Base-by-base conservation (phyloP, 805 yeast species). In the Wickerhamomyces alni region DNA sequence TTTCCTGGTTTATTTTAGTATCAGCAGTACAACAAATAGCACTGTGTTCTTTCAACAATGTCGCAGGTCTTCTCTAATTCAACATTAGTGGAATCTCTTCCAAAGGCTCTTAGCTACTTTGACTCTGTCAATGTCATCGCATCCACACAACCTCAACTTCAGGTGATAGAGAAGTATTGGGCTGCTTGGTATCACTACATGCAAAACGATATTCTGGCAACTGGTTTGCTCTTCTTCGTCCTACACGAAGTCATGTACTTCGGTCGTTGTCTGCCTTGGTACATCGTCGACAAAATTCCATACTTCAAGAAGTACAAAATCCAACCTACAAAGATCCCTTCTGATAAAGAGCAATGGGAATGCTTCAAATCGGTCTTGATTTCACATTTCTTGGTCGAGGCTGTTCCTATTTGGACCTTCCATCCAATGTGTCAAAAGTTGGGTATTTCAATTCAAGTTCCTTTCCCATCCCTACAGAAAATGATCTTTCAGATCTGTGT, bases 341-440 rank as follows among this genome's bases (percentile, higher is more conserved):
- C 85, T 35, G 73, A 75, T 44, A 72, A 74, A 59, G 96, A 91
- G 66, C 97, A 91, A 62, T 79, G 94, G 89, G 88, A 86, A 63
- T 91, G 99, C 65, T 70, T 87, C 52, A 84, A 86, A 62, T 69
- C 84, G 22, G 97, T 91, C 25, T 66, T 93, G 40, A 74, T 79
- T 36, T 83, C 94, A 3, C 99, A 91, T 67, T 80, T 88, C 63
- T 64, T 91, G 47, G 95, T 91, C 37, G 99, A 91, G 70, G 95
- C 95, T 5, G 70, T 93, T 45, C 98, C 97, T 41, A 93, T 91
- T 51, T 91, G 96, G 96, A 82, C 88, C 37, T 91, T 91, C 79
- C 97, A 91, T 63, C 95, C 96, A 45, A 66, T 91, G 58, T 87
- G 96, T 67, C 77, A 80, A 55, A 70, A 72, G 52, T 72, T 91